Percentiles rank a stretch among this genome's conserved stretches.
These are phyloP conservation scores for Trichosanthes truncata DNA, from an alignment of 306 rosid genomes.

Conservation along the genomic window DNA sequence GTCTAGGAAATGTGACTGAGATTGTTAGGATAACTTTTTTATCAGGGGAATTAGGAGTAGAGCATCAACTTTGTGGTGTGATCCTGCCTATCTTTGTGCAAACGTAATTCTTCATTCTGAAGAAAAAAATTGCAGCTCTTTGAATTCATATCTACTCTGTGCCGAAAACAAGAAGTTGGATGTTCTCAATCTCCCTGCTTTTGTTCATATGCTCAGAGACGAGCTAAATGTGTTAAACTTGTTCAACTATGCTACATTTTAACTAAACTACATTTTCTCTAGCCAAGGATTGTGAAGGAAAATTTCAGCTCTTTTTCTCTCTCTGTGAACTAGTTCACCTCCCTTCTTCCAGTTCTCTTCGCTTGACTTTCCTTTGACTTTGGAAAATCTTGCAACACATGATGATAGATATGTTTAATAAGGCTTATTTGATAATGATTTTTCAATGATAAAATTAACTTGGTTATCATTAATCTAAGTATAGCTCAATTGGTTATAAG, in stretches of 20 bases:
- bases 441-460: no score
- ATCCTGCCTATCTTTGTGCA: neutral
- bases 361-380: neutral
- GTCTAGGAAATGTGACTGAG: neutral
- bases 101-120: neutral
- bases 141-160: neutral
- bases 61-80: neutral
- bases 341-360: neutral
- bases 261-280: neutral
- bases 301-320: neutral
- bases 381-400: neutral
- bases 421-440: neutral
- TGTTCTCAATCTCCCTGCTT: neutral
- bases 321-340: neutral
- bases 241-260: no score
- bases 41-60: neutral
- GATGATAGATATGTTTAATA: no score
- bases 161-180: neutral
- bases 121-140: neutral
- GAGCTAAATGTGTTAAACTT: neutral
- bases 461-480: no score
- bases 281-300: neutral
- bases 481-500: no score
- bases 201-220: neutral
- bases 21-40: neutral